Evolutionary conservation across 2,329 filamentous ascomycete genomes (phyloP).

Genomic region (Calycina herbarum): DNA sequence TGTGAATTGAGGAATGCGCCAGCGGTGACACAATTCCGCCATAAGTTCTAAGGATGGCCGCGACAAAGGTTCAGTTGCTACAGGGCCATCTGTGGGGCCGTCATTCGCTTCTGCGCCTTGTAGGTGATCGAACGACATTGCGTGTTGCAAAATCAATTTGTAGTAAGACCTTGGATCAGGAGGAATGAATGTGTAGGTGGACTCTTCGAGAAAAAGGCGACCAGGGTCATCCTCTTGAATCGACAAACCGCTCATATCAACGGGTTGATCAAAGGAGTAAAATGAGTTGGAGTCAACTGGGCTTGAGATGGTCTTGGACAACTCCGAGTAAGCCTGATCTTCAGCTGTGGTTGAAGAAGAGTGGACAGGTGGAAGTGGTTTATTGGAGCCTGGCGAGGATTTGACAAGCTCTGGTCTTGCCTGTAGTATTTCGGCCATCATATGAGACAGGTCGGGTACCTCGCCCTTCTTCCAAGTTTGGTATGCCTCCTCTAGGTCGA

Average conservation of each 20-base stretch:
- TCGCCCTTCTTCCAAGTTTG: conserved; percentile 91
- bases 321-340: conserved; percentile 51
- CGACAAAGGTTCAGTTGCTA: conserved; percentile 54
- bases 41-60: conserved; percentile 80
- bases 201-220: conserved; percentile 50
- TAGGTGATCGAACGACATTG: conserved; percentile 64
- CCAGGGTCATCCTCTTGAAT: conserved; percentile 34
- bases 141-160: conserved; percentile 76
- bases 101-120: conserved; percentile 52
- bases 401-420: conserved; percentile 84
- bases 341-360: conserved; percentile 41
- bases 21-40: conserved; percentile 80
- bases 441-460: conserved; percentile 79
- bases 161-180: conserved; percentile 80
- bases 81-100: conserved; percentile 38
- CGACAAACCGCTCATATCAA: conserved; percentile 36
- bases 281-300: conserved; percentile 41
- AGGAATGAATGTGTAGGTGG: conserved; percentile 86
- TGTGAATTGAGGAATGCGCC: conserved; percentile 84
- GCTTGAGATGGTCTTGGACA: conserved; percentile 52
- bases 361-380: conserved; percentile 58
- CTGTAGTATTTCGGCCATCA: conserved; percentile 89
- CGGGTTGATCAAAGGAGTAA: conserved; percentile 43
- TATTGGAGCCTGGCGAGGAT: conserved; percentile 48
- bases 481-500: conserved; percentile 86